A percentile compares a stretch with the other conserved stretches of the same genome.
These are phyloP conservation scores for Protea cynaroides DNA, from an alignment of 164 flowering plant species.

Conservation along the genomic window DNA sequence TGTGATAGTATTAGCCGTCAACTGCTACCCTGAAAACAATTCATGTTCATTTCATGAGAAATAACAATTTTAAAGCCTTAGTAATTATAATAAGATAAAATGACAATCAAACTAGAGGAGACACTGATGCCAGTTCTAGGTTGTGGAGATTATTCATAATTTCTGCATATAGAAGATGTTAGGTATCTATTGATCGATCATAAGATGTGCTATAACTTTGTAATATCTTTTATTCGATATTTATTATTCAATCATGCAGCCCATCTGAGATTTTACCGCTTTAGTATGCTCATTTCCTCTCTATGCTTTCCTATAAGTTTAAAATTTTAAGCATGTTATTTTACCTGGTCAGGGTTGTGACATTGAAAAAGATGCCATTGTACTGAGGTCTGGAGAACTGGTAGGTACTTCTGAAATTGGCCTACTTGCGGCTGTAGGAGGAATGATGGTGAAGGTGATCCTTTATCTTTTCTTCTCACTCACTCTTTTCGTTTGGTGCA, in stretches of 20 bases:
- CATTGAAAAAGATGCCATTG: constrained; percentile 57
- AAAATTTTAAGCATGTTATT: background rate
- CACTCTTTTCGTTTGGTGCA: background rate
- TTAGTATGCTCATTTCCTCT: too few species aligned
- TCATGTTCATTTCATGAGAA: background rate
- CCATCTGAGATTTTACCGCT: too few species aligned
- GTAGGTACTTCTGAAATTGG: constrained; percentile 84
- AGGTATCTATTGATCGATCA: background rate
- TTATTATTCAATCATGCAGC: too few species aligned
- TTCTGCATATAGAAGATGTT: background rate
- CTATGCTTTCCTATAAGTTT: background rate
- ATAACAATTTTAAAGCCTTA: background rate
- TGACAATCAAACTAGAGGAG: background rate
- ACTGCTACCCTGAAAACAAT: background rate
- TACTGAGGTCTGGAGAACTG: constrained; percentile 67
- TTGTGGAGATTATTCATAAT: background rate
- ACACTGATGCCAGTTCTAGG: background rate
- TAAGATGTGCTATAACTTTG: too few species aligned
- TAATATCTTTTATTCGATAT: too few species aligned
- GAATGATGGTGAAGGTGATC: constrained; percentile 67
- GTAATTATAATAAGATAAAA: too few species aligned
- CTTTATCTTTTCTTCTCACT: background rate
- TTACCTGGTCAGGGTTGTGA: constrained; percentile 66
- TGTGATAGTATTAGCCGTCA: background rate
- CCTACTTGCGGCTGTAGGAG: constrained; percentile 77